Evolutionary conservation across 805 yeast species (phyloP).

Genomic region (Dipodascus geniculatus): DNA sequence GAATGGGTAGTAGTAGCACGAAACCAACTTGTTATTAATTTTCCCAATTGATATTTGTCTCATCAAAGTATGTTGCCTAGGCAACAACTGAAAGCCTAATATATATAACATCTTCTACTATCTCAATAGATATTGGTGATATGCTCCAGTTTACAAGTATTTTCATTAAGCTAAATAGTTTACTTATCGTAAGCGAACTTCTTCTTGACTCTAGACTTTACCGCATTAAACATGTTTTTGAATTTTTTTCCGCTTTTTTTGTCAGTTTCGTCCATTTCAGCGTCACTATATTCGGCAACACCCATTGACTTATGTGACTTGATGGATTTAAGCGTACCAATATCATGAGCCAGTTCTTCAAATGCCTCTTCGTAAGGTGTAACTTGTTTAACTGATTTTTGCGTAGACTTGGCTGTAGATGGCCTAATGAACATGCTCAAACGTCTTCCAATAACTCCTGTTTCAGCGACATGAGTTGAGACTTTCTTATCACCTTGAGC

Average conservation of each 20-base stretch:
- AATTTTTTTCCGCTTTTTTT: background rate
- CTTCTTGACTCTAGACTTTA: background rate
- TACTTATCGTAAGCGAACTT: background rate
- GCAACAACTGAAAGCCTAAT: too few relatives aligned
- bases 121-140: too few relatives aligned
- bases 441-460: background rate
- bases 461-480: too few relatives aligned
- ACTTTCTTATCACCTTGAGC: background rate
- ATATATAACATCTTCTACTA: too few relatives aligned
- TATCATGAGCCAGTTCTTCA: background rate
- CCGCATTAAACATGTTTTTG: background rate
- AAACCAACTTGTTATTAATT: background rate
- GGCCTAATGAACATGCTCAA: background rate
- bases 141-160: background rate
- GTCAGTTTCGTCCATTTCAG: background rate
- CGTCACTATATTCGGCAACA: background rate
- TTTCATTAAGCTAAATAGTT: background rate
- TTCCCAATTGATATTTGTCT: background rate
- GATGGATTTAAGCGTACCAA: background rate
- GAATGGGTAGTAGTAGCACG: constrained; percentile 7
- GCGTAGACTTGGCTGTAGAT: background rate
- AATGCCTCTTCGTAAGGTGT: background rate
- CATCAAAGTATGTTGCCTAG: background rate
- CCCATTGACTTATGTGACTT: background rate
- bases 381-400: background rate